Evolutionary conservation across 2,329 filamentous ascomycete genomes (phyloP).

Genomic region (Phaeosphaeria sp.): DNA sequence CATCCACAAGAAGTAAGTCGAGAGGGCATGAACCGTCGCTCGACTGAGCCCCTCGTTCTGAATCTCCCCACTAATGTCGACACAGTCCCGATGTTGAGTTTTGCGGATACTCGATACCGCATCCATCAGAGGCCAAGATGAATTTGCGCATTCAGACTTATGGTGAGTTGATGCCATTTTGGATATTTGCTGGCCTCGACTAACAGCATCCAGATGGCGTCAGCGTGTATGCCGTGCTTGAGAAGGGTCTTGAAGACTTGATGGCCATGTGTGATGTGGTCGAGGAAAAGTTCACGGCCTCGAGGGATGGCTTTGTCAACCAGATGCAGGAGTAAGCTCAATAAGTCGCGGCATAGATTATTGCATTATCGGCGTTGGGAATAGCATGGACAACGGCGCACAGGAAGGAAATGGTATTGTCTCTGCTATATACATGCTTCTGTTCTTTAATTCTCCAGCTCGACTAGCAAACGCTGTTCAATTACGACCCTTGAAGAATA

Average conservation of each 20-base stretch:
- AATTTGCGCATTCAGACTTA: slow-evolving; percentile 97
- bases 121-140: slow-evolving; percentile 96
- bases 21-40: background rate
- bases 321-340: slow-evolving; percentile 33
- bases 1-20: slow-evolving; percentile 94
- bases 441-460: slow-evolving; percentile 8
- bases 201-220: slow-evolving; percentile 66
- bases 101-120: slow-evolving; percentile 96
- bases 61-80: background rate
- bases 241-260: slow-evolving; percentile 88
- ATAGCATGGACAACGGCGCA: slow-evolving; percentile 30
- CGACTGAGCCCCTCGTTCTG: background rate
- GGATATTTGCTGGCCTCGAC: background rate
- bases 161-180: slow-evolving; percentile 60
- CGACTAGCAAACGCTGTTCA: slow-evolving; percentile 17
- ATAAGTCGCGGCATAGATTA: slow-evolving; percentile 23
- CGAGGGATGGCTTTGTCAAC: slow-evolving; percentile 67
- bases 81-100: slow-evolving; percentile 92
- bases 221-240: slow-evolving; percentile 81
- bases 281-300: slow-evolving; percentile 81
- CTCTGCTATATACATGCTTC: slow-evolving; percentile 42
- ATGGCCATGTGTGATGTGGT: slow-evolving; percentile 94
- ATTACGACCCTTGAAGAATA: slow-evolving; percentile 46
- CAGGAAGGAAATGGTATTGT: slow-evolving; percentile 45
- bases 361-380: slow-evolving; percentile 45